Evolutionary conservation across 345 rosid genomes (phyloP), one percentile per base, ranked within the genome.

Genomic region (Pugionium cornutum): DNA sequence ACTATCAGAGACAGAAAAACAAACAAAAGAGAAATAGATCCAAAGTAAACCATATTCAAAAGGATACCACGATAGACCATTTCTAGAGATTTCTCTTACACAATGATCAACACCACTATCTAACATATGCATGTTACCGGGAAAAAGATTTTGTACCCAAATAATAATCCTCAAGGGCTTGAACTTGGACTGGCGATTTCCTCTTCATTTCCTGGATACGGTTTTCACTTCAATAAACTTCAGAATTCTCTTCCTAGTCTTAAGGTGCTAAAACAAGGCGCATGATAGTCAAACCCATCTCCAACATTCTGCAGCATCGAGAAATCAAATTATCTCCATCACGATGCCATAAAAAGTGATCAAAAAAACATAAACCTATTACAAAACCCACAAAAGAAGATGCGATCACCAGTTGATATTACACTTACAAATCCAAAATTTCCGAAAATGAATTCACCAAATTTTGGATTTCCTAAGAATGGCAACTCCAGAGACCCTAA

Each of bases 121-220:
- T 29, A 45, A 18, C 30, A 65, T 6, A 30, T 2, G 18, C 33
- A 33, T 34, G 29, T 7, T 53, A 67, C 34, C 0, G 7, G 2
- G 3, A 5, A 11, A 26, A 60, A 54, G 26, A 45, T 18, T 11
- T 10, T 2, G 4, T 30, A 90, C 97, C 89, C 46, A 79, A 76
- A 76, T 83, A 92, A 62, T 83, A 79, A 46, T 68, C 63, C 75
- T 83, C 86, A 37, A 94, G 95, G 46, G 89, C 83, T 75, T 82
- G 73, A 78, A 84, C 82, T 80, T 88, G 97, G 41, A 59, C 70
- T 18, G 83, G 78, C 18, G 96, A 79, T 79, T 94, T 90, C 75
- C 80, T 90, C 87, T 82, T 88, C 80, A 74, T 80, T 41, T 81
- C 81, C 69, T 58, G 6, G 63, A 49, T 26, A 18, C 18, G 27